Conservation (phyloP, 345 rosid genomes). For the Melaleuca alternifolia region DNA sequence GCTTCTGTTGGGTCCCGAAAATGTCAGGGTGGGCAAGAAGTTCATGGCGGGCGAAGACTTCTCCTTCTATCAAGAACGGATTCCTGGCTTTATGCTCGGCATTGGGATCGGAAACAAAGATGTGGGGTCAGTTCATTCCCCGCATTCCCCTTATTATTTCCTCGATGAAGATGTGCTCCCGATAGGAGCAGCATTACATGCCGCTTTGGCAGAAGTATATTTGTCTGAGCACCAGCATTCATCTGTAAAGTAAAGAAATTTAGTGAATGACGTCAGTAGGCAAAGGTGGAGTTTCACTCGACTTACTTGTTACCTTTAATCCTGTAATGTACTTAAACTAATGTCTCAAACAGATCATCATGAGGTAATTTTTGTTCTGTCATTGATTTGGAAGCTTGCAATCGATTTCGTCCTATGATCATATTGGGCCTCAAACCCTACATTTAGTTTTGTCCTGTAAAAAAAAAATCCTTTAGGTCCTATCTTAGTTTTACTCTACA, state of each 20-base stretch:
- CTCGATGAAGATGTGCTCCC: conserved; percentile 78
- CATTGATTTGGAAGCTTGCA: neutral
- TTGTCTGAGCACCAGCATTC: conserved; percentile 33
- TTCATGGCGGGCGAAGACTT: conserved; percentile 85
- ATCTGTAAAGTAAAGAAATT: neutral
- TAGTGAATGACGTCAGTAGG: neutral
- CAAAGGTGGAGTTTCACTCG: neutral
- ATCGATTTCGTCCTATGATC: neutral
- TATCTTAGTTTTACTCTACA: too few species aligned
- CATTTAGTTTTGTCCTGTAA: too few species aligned
- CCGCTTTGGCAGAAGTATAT: conserved; percentile 62
- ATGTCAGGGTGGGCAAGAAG: conserved; percentile 25
- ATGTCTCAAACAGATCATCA: neutral
- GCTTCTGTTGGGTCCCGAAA: conserved; percentile 52
- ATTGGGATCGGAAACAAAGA: conserved; percentile 64
- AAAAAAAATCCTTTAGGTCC: too few species aligned
- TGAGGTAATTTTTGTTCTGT: neutral
- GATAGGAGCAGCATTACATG: conserved; percentile 58
- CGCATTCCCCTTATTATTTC: conserved; percentile 68
- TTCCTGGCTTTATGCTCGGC: conserved; percentile 61
- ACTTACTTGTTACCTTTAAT: neutral
- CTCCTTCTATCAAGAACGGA: conserved; percentile 59
- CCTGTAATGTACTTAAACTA: neutral
- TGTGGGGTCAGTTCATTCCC: conserved; percentile 52
- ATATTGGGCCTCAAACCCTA: too few species aligned